phyloP scores from a whole-genome alignment of 2,329 filamentous ascomycete genomes.

The Bipolaris sorokiniana region DNA sequence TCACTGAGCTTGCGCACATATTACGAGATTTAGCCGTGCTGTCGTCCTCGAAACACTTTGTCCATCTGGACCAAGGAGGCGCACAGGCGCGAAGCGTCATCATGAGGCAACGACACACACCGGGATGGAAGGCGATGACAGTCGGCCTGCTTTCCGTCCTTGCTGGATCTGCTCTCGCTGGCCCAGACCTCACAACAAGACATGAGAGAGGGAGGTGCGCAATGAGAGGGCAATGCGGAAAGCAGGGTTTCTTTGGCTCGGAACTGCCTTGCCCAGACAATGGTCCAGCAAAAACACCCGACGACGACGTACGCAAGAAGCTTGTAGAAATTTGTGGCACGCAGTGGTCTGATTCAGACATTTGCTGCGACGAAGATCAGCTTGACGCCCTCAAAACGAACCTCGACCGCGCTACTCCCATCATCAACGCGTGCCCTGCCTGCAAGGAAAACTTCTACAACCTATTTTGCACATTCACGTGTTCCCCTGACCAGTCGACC shows the following conservation, averaged over 20 bases:
- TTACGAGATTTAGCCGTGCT: not conserved
- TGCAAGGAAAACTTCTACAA: slow-evolving; percentile 99
- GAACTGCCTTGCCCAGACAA: slow-evolving; percentile 94
- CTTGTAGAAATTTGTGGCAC: slow-evolving; percentile 84
- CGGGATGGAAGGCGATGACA: slow-evolving; percentile 32
- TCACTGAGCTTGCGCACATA: not conserved
- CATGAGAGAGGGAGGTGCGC: slow-evolving; percentile 90
- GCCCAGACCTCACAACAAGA: slow-evolving; percentile 54
- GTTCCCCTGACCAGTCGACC: slow-evolving; percentile 92
- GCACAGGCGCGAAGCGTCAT: slow-evolving; percentile 20
- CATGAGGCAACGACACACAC: slow-evolving; percentile 32
- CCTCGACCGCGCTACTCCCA: slow-evolving; percentile 81
- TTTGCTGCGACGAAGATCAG: slow-evolving; percentile 86
- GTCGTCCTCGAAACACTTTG: not conserved
- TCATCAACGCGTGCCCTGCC: slow-evolving; percentile 92
- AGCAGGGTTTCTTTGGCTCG: slow-evolving; percentile 86
- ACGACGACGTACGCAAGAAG: slow-evolving; percentile 73
- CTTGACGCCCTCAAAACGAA: slow-evolving; percentile 81
- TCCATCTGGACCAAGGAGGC: not conserved
- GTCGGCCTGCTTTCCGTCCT: slow-evolving; percentile 40
- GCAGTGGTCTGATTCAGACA: slow-evolving; percentile 81
- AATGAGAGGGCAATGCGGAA: slow-evolving; percentile 89
- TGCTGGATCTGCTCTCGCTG: slow-evolving; percentile 36
- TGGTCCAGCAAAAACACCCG: slow-evolving; percentile 75
- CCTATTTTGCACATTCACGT: slow-evolving; percentile 96